Percentiles rank a stretch among this genome's conserved stretches.
Evolutionary conservation across 2,329 filamentous ascomycete genomes (phyloP).

Genomic region (Elsinoe perseae): DNA sequence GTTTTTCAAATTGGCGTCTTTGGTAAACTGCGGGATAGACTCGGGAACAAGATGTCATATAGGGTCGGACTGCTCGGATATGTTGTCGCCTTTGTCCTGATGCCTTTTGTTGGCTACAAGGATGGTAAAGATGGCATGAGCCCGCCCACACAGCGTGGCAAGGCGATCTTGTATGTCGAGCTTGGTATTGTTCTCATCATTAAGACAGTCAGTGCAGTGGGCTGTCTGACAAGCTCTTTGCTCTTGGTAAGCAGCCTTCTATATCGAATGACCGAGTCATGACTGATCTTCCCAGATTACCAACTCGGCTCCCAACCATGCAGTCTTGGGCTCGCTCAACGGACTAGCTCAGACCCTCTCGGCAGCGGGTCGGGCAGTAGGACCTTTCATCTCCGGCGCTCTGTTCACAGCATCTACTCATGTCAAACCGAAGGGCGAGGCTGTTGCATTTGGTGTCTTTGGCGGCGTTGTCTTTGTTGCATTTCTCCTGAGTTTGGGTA

Average conservation of each 20-base stretch:
- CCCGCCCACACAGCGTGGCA: constrained; percentile 44
- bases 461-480: constrained; percentile 74
- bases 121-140: constrained; percentile 40
- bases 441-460: constrained; percentile 79
- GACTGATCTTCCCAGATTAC: constrained; percentile 58
- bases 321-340: constrained; percentile 81
- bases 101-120: constrained; percentile 82
- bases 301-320: constrained; percentile 80
- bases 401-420: constrained; percentile 73
- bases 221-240: constrained; percentile 81
- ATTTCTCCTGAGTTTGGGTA: constrained; percentile 70
- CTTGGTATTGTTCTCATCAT: constrained; percentile 72
- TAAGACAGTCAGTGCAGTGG: constrained; percentile 85
- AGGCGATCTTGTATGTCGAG: constrained; percentile 68
- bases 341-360: constrained; percentile 90
- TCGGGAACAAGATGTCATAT: constrained; percentile 84
- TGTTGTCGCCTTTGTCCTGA: constrained; percentile 71
- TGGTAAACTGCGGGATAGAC: constrained; percentile 63
- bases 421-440: constrained; percentile 72
- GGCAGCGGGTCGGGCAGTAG: constrained; percentile 78
- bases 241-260: constrained; percentile 44
- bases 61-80: constrained; percentile 70
- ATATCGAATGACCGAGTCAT: constrained; percentile 6
- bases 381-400: constrained; percentile 79
- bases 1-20: constrained; percentile 84